Evolutionary conservation across 2,329 filamentous ascomycete genomes (phyloP), one percentile per base, ranked within the genome.

Genomic region (Aaosphaeria arxii): DNA sequence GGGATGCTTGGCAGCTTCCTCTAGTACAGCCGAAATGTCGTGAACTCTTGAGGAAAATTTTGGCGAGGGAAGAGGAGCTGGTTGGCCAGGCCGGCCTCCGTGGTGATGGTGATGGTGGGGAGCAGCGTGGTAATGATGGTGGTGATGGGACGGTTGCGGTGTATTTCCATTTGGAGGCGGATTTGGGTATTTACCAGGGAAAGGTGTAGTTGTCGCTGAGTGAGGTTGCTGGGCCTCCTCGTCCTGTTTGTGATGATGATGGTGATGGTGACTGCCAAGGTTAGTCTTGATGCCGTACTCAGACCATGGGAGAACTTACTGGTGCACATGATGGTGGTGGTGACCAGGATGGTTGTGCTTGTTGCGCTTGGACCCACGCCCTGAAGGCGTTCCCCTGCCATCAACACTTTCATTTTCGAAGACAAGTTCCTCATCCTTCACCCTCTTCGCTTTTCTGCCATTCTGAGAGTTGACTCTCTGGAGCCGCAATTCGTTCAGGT

Each of bases 351-450:
- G 68, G n/a, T 51, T 59, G 28, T 72, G 69, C 55, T 78, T 78
- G 41, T 69, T 64, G 13, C 85, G 84, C 71, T 94, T 92, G 47
- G 80, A 68, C 51, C 85, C 84, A 63, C 91, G 88, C 47, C 77
- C 71, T 42, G 76, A 77, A 1, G 85, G 84, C 2, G 86, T 85
- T 9, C 75, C 75, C 56, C 83, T 76, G 29, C 84, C 85, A 32
- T 79, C 81, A 48, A 76, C 81, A 48, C 83, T 83, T 49, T 94
- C 89, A 51, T 84, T 68, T 40, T 83, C 89, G 31, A 77, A 77
- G 53, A 80, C 81, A 30, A 69, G 69, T 4, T 89, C 87, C 40
- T 94, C 90, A 45, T 95, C 88, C 63, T 90, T 89, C 2, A 85
- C 74, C 67, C 90, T 89, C 52, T 88, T 69, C 4, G 58, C 52